These are phyloP conservation scores for Acacia acuminata DNA, from an alignment of 306 rosid species.

Conservation along the genomic window DNA sequence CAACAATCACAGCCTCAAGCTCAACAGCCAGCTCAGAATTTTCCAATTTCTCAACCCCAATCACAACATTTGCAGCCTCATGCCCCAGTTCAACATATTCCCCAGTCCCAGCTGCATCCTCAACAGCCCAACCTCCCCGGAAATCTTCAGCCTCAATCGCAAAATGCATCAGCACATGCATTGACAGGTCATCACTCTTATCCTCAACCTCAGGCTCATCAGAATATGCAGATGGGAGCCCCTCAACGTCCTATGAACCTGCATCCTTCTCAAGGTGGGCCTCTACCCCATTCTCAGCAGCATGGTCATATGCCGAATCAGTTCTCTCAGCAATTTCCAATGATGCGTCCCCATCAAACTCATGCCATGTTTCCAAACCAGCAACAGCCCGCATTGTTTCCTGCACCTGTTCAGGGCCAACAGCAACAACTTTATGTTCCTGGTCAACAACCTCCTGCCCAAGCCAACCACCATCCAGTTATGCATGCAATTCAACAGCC, in stretches of 20 bases:
- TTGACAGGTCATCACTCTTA: conserved; percentile 69
- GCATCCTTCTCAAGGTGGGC: conserved; percentile 64
- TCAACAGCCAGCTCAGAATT: conserved; percentile 69
- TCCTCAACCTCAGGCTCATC: conserved; percentile 68
- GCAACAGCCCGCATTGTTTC: conserved; percentile 58
- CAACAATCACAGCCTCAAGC: conserved; percentile 55
- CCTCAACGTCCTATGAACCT: conserved; percentile 51
- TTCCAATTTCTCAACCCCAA: conserved; percentile 60
- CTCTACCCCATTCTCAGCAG: conserved; percentile 56
- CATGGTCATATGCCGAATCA: conserved; percentile 60
- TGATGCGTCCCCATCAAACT: conserved; percentile 62
- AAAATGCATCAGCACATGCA: conserved; percentile 56
- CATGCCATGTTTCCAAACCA: conserved; percentile 62
- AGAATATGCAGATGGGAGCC: conserved; percentile 56
- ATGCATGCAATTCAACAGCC: conserved; percentile 61
- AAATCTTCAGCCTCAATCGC: conserved; percentile 59
- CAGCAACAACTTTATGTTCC: conserved; percentile 53
- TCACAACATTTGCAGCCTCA: conserved; percentile 60
- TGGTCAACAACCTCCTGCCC: conserved; percentile 70
- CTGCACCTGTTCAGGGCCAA: conserved; percentile 65
- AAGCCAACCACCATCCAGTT: conserved; percentile 56
- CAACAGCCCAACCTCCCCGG: conserved; percentile 42
- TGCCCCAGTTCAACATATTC: conserved; percentile 53
- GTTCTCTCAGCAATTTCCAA: conserved; percentile 61
- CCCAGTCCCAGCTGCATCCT: conserved; percentile 51